These are phyloP conservation scores for Tuber magnatum DNA, from an alignment of 495 filamentous ascomycete genomes.

Conservation along the genomic window DNA sequence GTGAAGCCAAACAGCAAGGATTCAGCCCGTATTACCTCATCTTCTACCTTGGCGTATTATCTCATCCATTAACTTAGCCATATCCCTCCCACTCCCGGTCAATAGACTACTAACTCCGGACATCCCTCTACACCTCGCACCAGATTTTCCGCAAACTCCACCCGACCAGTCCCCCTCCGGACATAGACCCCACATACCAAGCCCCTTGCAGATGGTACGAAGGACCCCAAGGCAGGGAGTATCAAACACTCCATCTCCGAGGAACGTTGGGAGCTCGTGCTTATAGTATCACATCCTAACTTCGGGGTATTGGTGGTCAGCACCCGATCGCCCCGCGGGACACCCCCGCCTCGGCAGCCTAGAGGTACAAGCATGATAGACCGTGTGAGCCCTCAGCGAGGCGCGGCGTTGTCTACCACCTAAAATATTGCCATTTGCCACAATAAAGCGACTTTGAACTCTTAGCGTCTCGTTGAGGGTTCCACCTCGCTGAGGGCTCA, in stretches of 20 bases:
- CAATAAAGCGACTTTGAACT: too few species aligned
- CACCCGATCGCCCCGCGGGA: neutral
- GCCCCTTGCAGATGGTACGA: neutral
- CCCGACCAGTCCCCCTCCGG: neutral
- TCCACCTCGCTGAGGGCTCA: too few species aligned
- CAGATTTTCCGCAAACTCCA: neutral
- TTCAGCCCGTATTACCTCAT: too few species aligned
- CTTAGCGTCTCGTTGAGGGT: too few species aligned
- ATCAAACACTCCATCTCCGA: neutral
- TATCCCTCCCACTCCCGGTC: neutral
- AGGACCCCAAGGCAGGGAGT: neutral
- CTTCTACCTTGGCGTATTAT: too few species aligned
- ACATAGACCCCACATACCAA: neutral
- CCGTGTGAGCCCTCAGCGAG: too few species aligned
- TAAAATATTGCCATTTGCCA: too few species aligned
- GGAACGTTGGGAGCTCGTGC: neutral
- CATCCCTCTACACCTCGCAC: neutral
- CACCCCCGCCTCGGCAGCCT: neutral
- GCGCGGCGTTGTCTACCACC: too few species aligned
- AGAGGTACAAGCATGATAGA: too few species aligned
- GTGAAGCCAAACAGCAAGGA: too few species aligned
- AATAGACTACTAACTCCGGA: neutral
- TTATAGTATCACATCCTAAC: neutral
- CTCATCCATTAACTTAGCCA: too few species aligned
- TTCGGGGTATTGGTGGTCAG: neutral